Evolutionary conservation across 2,329 filamentous ascomycete genomes (phyloP).

Genomic region (Aspergillus sp.): DNA sequence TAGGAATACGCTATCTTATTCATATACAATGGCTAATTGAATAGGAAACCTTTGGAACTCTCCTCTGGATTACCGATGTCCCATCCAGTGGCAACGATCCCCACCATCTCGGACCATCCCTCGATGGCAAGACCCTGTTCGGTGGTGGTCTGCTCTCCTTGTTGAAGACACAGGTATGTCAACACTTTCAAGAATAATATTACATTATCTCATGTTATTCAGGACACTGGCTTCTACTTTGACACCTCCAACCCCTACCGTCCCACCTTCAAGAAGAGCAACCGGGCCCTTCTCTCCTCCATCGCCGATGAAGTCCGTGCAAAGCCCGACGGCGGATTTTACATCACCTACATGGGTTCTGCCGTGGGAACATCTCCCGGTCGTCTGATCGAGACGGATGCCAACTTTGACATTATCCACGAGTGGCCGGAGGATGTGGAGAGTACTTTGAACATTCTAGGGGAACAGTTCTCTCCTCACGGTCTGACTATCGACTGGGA

Average conservation of each 20-base stretch:
- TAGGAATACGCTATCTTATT: constrained; percentile 18
- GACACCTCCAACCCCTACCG: constrained; percentile 56
- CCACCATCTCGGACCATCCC: constrained; percentile 53
- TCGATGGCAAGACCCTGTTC: constrained; percentile 54
- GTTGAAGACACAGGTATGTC: constrained; percentile 47
- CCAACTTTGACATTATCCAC: constrained; percentile 56
- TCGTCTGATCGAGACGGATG: constrained; percentile 58
- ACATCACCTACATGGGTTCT: constrained; percentile 59
- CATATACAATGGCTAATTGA: constrained; percentile 1
- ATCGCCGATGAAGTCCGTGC: constrained; percentile 61
- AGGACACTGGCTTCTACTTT: constrained; percentile 61
- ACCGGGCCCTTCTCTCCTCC: constrained; percentile 54
- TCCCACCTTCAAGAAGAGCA: constrained; percentile 56
- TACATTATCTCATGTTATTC: constrained; percentile 1
- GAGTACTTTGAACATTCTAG: constrained; percentile 52
- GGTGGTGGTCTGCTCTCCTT: constrained; percentile 56
- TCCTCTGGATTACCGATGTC: constrained; percentile 56
- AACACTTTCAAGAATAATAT: constrained; percentile 8
- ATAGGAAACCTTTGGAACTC: constrained; percentile 56
- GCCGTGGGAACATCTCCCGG: constrained; percentile 56
- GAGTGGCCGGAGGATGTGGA: constrained; percentile 57
- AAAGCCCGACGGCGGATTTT: constrained; percentile 58
- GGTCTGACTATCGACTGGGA: constrained; percentile 56
- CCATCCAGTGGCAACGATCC: constrained; percentile 57
- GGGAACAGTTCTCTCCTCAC: constrained; percentile 58